A percentile compares a stretch with the other conserved stretches of the same genome.
Conservation (phyloP, 1,284 basidiomycete species). For the Vanrija humicola region DNA sequence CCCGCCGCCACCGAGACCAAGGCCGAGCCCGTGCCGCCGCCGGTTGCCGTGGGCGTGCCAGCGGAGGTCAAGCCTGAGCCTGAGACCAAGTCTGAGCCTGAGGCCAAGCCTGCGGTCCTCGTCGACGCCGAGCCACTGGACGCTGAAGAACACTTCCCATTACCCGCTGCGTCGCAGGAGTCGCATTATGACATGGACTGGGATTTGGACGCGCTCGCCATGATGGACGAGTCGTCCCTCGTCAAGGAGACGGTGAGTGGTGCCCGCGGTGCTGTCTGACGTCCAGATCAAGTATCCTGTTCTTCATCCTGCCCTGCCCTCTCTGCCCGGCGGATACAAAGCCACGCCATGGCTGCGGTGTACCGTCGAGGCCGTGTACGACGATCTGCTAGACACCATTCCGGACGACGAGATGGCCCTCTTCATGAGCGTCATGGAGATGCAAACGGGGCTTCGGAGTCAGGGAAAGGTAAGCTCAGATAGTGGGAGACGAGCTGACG, state of each 20-base stretch:
- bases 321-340: slow-evolving; percentile 23
- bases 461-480: slow-evolving; percentile 23
- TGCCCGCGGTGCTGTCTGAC: not conserved
- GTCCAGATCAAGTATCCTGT: slow-evolving; percentile 33
- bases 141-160: not conserved
- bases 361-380: slow-evolving; percentile 25
- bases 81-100: too few species aligned
- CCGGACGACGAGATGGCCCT: not conserved
- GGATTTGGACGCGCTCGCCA: slow-evolving; percentile 33
- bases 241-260: slow-evolving; percentile 12
- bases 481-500: not conserved
- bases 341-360: slow-evolving; percentile 38
- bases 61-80: too few species aligned
- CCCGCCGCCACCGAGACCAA: too few species aligned
- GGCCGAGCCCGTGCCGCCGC: too few species aligned
- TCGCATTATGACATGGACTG: slow-evolving; percentile 37
- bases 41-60: too few species aligned
- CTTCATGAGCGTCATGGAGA: slow-evolving; percentile 13
- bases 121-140: too few species aligned
- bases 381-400: slow-evolving; percentile 16
- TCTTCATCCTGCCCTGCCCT: slow-evolving; percentile 31
- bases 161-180: slow-evolving; percentile 5
- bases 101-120: too few species aligned
- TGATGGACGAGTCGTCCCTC: slow-evolving; percentile 30
- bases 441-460: too few species aligned